phyloP scores from a whole-genome alignment of 2,329 filamentous ascomycete species.

The Geosmithia morbida region DNA sequence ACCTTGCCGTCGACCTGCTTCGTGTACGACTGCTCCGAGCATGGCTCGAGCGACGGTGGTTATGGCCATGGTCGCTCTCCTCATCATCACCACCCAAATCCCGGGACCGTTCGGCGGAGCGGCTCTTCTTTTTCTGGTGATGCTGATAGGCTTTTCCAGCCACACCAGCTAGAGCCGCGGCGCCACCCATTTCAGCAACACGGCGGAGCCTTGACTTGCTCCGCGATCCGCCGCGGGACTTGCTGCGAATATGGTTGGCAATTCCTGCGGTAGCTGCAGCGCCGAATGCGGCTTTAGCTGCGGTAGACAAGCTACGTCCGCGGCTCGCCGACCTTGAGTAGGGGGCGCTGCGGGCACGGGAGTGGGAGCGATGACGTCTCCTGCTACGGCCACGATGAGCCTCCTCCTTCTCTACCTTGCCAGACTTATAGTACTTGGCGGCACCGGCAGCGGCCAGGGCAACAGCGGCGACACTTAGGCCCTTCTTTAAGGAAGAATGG shows the following conservation, averaged over 20 bases:
- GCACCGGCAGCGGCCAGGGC: constrained; percentile 51
- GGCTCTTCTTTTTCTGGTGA: constrained; percentile 42
- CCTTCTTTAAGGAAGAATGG: constrained; percentile 40
- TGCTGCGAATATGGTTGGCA: constrained; percentile 40
- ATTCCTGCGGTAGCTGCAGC: constrained; percentile 43
- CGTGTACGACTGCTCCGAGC: constrained; percentile 16
- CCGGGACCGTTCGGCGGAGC: constrained; percentile 8
- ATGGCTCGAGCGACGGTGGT: constrained; percentile 3
- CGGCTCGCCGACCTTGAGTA: constrained; percentile 13
- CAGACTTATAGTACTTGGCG: constrained; percentile 47
- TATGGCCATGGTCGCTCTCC: constrained; percentile 19
- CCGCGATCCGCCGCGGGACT: constrained; percentile 28
- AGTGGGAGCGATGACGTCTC: constrained; percentile 19
- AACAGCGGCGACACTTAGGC: constrained; percentile 47
- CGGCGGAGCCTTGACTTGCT: constrained; percentile 33
- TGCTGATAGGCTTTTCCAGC: constrained; percentile 48
- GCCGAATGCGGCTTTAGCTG: constrained; percentile 43
- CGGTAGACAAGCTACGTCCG: constrained; percentile 28
- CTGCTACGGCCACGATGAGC: constrained; percentile 38
- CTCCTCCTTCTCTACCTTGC: constrained; percentile 46
- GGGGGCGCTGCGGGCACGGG: constrained; percentile 6
- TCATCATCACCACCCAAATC: constrained; percentile 18
- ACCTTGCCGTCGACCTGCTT: constrained; percentile 32
- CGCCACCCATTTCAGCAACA: constrained; percentile 46
- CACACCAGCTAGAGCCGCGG: constrained; percentile 43